Percentiles rank a stretch among this genome's conserved stretches.
Evolutionary conservation across 306 rosid species (phyloP).

Genomic region (Cicer yamashitae): DNA sequence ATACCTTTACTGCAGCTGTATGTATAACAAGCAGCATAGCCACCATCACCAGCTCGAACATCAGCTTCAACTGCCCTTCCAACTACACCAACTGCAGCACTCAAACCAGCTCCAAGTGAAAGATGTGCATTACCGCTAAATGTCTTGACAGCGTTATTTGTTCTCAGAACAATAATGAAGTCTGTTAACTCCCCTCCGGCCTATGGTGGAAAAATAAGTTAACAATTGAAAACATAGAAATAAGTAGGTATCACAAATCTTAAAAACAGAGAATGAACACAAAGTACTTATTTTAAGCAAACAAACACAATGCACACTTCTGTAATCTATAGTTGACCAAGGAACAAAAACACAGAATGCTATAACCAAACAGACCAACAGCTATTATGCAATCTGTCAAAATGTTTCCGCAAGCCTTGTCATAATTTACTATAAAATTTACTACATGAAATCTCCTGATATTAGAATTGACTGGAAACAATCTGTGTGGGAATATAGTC

Average conservation of each 20-base stretch:
- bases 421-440: constrained; percentile 8
- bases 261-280: background rate
- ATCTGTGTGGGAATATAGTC: background rate
- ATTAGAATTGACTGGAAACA: constrained; percentile 35
- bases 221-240: constrained; percentile 30
- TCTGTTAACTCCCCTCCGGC: constrained; percentile 98
- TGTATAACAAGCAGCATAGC: constrained; percentile 87
- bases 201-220: constrained; percentile 47
- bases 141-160: constrained; percentile 80
- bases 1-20: constrained; percentile 97
- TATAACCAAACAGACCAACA: background rate
- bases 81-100: constrained; percentile 88
- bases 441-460: constrained; percentile 16
- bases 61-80: constrained; percentile 96
- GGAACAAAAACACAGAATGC: background rate
- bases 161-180: constrained; percentile 84
- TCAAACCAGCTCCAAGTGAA: constrained; percentile 91
- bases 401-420: constrained; percentile 1
- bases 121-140: constrained; percentile 79
- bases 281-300: background rate
- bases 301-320: background rate
- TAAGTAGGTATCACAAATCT: background rate
- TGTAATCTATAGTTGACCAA: background rate
- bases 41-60: constrained; percentile 97
- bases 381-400: constrained; percentile 28